A percentile compares a stretch with the other conserved stretches of the same genome.
Evolutionary conservation across 164 flowering plant species (phyloP).

Genomic region (Berberis thunbergii): DNA sequence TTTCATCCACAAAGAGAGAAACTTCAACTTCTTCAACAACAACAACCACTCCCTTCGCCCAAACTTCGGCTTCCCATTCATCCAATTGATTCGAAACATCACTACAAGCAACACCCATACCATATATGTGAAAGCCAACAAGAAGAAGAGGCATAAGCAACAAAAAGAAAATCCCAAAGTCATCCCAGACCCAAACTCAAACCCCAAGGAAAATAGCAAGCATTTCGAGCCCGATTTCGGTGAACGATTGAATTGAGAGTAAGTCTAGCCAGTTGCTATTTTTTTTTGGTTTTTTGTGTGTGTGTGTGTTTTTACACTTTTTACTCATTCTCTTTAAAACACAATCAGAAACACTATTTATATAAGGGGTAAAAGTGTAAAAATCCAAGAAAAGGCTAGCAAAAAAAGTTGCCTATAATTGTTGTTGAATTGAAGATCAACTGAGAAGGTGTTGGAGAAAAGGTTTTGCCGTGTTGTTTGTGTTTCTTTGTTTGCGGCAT

Average conservation of each 20-base stretch:
- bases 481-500: too few relatives aligned
- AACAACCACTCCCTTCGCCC: background rate
- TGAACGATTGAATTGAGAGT: slow-evolving; percentile 72
- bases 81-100: background rate
- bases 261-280: background rate
- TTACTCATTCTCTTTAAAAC: too few relatives aligned
- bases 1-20: slow-evolving; percentile 1
- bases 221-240: slow-evolving; percentile 8
- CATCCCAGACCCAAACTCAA: background rate
- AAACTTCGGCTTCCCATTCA: slow-evolving; percentile 2
- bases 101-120: background rate
- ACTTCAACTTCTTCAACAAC: background rate
- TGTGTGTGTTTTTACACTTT: too few relatives aligned
- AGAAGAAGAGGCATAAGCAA: background rate
- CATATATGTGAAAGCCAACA: background rate
- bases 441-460: too few relatives aligned
- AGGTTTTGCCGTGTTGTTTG: too few relatives aligned
- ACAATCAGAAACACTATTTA: too few relatives aligned
- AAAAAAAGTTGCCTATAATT: too few relatives aligned
- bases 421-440: too few relatives aligned
- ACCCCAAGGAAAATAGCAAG: background rate
- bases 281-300: too few relatives aligned
- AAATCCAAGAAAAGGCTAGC: too few relatives aligned
- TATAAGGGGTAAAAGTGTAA: too few relatives aligned
- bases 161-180: too few relatives aligned